Percentiles rank a stretch among this genome's conserved stretches.
These are phyloP conservation scores for Saccharomycopsis hybrid DNA, from an alignment of 1,139 yeast species.

Conservation along the genomic window DNA sequence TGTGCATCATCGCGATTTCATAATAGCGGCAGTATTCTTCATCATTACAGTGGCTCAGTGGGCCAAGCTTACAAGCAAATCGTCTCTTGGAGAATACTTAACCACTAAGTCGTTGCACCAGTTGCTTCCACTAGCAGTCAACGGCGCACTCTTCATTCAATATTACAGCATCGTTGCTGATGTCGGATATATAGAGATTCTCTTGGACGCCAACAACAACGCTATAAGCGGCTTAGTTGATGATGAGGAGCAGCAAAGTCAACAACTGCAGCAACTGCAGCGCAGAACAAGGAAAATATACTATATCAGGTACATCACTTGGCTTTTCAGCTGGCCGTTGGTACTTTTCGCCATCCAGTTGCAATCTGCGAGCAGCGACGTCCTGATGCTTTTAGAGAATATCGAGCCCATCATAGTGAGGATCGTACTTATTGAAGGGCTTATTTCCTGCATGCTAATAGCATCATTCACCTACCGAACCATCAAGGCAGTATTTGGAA, in stretches of 20 bases:
- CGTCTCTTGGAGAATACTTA: neutral
- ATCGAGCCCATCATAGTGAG: conserved; percentile 5
- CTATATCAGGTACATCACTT: conserved; percentile 13
- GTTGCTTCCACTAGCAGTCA: conserved; percentile 10
- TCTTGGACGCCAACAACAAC: conserved; percentile 8
- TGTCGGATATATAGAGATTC: conserved; percentile 16
- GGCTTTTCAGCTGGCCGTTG: conserved; percentile 16
- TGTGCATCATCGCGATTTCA: too few relatives aligned
- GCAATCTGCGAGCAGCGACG: neutral
- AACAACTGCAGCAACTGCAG: neutral
- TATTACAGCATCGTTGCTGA: conserved; percentile 10
- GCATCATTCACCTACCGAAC: conserved; percentile 14
- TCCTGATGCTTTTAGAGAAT: neutral
- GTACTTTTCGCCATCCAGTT: conserved; percentile 4
- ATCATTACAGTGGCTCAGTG: neutral
- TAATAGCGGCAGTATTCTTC: too few relatives aligned
- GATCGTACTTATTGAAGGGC: conserved; percentile 13
- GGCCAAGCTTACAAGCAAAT: neutral
- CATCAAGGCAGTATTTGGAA: conserved; percentile 7
- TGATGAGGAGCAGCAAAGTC: conserved; percentile 7
- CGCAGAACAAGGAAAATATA: conserved; percentile 8
- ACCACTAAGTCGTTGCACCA: neutral
- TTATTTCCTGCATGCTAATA: conserved; percentile 14
- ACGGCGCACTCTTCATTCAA: too few relatives aligned
- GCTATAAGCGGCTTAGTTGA: neutral